Conservation (phyloP, 1,284 basidiomycete genomes). For the Coniferiporia sulphurascens region DNA sequence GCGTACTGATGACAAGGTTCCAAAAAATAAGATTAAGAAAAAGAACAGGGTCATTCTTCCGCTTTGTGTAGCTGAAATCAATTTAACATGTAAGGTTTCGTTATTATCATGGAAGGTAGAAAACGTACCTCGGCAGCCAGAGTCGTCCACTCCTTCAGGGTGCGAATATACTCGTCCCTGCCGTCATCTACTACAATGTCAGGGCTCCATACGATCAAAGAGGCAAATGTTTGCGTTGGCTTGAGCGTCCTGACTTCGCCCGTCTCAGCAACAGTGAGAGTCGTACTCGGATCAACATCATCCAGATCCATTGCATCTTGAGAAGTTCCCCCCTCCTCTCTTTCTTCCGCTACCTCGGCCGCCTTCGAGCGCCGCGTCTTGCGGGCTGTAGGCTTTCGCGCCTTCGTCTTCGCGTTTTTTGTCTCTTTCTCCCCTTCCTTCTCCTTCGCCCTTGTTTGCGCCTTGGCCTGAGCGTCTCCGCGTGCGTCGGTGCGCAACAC, state of each 20-base stretch:
- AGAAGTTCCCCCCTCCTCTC: slow-evolving; percentile 6
- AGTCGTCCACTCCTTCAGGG: slow-evolving; percentile 60
- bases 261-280: slow-evolving; percentile 18
- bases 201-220: slow-evolving; percentile 66
- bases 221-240: slow-evolving; percentile 50
- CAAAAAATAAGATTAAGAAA: neutral
- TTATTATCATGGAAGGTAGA: neutral
- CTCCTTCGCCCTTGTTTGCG: slow-evolving; percentile 19
- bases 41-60: neutral
- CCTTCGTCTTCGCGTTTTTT: slow-evolving; percentile 19
- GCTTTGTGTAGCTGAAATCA: slow-evolving; percentile 1
- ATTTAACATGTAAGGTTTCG: neutral
- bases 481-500: slow-evolving; percentile 40
- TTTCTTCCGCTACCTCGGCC: slow-evolving; percentile 23
- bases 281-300: slow-evolving; percentile 22
- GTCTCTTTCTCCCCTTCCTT: slow-evolving; percentile 23
- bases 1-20: neutral
- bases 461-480: slow-evolving; percentile 18
- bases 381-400: slow-evolving; percentile 22
- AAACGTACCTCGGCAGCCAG: slow-evolving; percentile 48
- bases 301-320: slow-evolving; percentile 24
- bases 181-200: slow-evolving; percentile 64
- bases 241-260: slow-evolving; percentile 34
- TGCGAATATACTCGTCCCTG: slow-evolving; percentile 62
- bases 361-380: slow-evolving; percentile 14